These are phyloP conservation scores for Uronychia setigera DNA, from an alignment of 73 alveolate genomes.

Conservation along the genomic window DNA sequence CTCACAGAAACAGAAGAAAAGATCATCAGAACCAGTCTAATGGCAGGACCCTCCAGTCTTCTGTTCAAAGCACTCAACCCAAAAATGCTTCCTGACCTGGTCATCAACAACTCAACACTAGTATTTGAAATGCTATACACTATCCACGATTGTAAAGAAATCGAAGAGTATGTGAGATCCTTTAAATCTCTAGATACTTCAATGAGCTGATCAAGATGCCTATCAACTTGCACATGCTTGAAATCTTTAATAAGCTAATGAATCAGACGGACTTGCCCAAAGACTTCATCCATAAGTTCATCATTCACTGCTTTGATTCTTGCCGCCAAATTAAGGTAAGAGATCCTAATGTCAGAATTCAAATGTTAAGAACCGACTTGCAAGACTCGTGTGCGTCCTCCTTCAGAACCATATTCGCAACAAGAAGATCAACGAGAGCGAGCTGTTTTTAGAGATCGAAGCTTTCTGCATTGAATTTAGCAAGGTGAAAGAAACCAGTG, in stretches of 20 bases:
- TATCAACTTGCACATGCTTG: constrained; percentile 69
- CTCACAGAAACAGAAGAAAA: not conserved
- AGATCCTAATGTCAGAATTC: constrained; percentile 50
- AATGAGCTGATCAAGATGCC: constrained; percentile 60
- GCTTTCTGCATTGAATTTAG: constrained; percentile 48
- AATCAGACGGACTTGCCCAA: constrained; percentile 54
- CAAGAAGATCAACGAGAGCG: constrained; percentile 12
- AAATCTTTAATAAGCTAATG: constrained; percentile 62
- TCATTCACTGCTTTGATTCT: constrained; percentile 48
- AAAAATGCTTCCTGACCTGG: constrained; percentile 59
- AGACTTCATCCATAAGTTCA: constrained; percentile 48
- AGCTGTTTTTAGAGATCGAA: constrained; percentile 16
- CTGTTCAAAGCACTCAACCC: constrained; percentile 19
- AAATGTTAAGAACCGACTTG: constrained; percentile 40
- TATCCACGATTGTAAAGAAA: constrained; percentile 32
- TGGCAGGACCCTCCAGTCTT: not conserved
- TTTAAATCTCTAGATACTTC: constrained; percentile 56
- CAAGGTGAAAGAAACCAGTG: constrained; percentile 19
- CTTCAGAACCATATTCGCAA: constrained; percentile 18
- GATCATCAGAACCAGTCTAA: not conserved
- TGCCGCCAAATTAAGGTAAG: constrained; percentile 45
- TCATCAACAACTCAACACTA: constrained; percentile 56
- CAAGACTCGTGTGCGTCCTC: constrained; percentile 68
- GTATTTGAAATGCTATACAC: constrained; percentile 60
- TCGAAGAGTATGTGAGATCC: not conserved